These are phyloP conservation scores for Flaveria robusta DNA, from an alignment of 129 eudicot genomes.

Conservation along the genomic window DNA sequence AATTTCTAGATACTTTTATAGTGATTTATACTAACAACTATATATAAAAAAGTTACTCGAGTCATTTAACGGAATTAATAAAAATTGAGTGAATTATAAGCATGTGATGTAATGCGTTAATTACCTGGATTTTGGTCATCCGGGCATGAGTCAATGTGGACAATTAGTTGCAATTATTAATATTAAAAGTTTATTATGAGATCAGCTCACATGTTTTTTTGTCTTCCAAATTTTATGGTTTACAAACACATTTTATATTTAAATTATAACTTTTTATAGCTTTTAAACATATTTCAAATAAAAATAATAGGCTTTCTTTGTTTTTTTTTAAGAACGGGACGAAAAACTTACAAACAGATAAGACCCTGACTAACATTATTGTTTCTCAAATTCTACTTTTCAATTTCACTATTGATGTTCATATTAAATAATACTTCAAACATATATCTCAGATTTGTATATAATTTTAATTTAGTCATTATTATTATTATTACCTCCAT, in stretches of 20 bases:
- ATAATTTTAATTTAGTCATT: too few species aligned
- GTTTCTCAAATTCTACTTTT: too few species aligned
- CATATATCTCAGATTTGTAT: too few species aligned
- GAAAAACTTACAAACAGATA: background rate
- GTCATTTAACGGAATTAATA: conserved; percentile 9
- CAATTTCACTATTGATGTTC: too few species aligned
- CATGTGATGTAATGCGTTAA: conserved; percentile 33
- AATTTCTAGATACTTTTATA: background rate
- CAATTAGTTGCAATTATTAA: conserved; percentile 9
- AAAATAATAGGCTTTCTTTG: background rate
- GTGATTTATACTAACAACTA: background rate
- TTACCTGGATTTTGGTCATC: conserved; percentile 26
- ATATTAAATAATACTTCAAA: too few species aligned
- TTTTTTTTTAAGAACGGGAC: background rate
- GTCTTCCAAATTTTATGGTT: background rate
- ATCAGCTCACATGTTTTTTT: conserved; percentile 2
- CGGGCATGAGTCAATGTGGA: conserved; percentile 28
- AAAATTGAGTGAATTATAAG: conserved; percentile 30
- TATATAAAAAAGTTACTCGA: background rate
- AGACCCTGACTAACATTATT: too few species aligned
- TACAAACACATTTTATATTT: background rate
- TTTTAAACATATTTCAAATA: background rate
- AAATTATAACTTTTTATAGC: too few species aligned
- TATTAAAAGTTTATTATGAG: background rate
- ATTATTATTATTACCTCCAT: too few species aligned